Base-by-base conservation (phyloP, 768 basidiomycete species). In the Naganishia antarctica region DNA sequence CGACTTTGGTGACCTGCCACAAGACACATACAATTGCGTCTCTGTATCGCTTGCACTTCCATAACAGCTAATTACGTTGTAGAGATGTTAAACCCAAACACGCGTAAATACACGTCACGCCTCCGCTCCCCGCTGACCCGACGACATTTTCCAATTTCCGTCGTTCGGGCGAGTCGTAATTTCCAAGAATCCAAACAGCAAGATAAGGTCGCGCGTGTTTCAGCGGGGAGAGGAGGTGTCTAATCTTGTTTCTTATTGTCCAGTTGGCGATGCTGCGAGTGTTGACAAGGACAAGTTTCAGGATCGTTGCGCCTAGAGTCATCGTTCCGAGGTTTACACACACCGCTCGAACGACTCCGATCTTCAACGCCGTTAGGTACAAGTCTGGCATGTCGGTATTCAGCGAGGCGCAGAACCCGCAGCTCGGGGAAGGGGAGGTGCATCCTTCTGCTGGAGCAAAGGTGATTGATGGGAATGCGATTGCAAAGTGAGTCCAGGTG, bases 381-480 rank as follows among this genome's bases (percentile, higher is more conserved):
- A 59, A 51, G n/a, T 32, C 45, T 16, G 57, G 32, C 7, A 67
- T 67, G 66, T 61, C 66, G 23, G 40, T 61, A 5, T 32, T 67
- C 9, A 34, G 41, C n/a, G 61, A 67, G 43, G 53, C 60, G 15
- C 66, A 67, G 61, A 67, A 67, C 47, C 57, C 66, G 34, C 60
- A 60, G 31, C 25, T 37, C 6, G 51, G 47, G 3, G 57, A 46
- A 9, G 61, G 47, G 66, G 50, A 67, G 49, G 66, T 63, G 32
- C 61, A 64, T 23, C 53, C 63, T 53, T 12, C 12, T n/a, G 34
- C 31, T 29, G 63, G 64, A 26, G 81, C 84, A 8, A 81, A 82
- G 66, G 71, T 88, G 71, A 91, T 97, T 74, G 90, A 96, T 69
- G 93, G 93, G 18, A 88, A 83, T 48, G 83, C 82, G 48, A 78